Base-by-base conservation (phyloP, 768 basidiomycete species). In the Russula compacta region DNA sequence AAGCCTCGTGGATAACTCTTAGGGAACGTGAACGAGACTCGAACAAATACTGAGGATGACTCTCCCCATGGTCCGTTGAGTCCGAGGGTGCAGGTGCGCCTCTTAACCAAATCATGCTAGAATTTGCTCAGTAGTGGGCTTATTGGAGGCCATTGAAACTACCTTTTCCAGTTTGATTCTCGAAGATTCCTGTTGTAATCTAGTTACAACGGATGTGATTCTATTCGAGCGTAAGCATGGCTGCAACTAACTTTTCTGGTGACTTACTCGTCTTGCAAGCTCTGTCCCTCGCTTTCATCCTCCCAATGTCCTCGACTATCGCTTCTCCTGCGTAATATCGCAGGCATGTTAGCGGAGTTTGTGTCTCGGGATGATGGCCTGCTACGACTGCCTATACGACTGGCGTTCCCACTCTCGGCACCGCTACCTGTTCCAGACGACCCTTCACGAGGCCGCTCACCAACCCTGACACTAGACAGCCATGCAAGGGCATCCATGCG, bases 41-140 rank as follows among this genome's bases (percentile, higher is more conserved):
- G 85, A 60, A 94, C 84, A 73, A 92, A 94, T 7, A 88, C 87
- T 19, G 85, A 87, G 11, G 85, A 86, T 0, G 80, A 82, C 58
- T 87, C 87, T n/a, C 89, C 92, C 93, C 93, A 95, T 2, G 92
- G 93, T 2, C 91, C 91, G 64, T 91, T 84, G 46, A 98, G 75
- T 4, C 92, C 89, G 50, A 97, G 78, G 1, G 92, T 93, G 66
- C 91, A 90, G 14, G 84, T 87, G 10, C 92, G 83, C 66, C 81
- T 84, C 70, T 87, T 88, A 8, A 78, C 77, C 42, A 88, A 74
- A 57, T 89, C 87, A 48, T 83, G 82, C 85, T 87, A 64, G 3
- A 53, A 52, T 44, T 49, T 6, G 59, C 44, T 36, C 15, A 67
- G 54, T 24, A 15, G 14, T 43, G 6, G 21, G 29, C 44, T 0